phyloP scores from a whole-genome alignment of 2,329 filamentous ascomycete species.

The Sclerotinia glacialis region DNA sequence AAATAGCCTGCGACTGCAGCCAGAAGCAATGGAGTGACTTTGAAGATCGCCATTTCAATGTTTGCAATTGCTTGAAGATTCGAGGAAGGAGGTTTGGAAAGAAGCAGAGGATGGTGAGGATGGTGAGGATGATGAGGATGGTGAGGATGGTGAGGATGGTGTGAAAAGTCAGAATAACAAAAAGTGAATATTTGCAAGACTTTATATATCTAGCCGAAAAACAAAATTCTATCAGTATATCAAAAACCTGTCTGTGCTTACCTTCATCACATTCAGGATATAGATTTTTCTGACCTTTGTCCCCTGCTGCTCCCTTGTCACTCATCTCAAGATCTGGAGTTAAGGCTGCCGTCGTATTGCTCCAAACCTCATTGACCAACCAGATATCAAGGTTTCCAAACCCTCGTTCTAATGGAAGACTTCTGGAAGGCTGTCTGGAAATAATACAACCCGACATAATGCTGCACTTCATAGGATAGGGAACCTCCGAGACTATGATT shows the following conservation, averaged over 20 bases:
- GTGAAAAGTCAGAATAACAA: background rate
- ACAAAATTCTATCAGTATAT: background rate
- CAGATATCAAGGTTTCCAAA: too few relatives aligned
- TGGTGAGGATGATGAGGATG: background rate
- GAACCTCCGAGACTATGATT: background rate
- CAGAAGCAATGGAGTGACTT: background rate
- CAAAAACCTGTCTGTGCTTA: background rate
- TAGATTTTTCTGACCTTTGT: background rate
- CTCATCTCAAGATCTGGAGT: background rate
- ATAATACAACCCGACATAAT: background rate
- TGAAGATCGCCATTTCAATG: conserved; percentile 1
- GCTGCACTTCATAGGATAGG: background rate
- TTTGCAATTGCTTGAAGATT: too few relatives aligned
- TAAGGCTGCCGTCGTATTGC: background rate
- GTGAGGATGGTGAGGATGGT: background rate
- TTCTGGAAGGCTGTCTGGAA: conserved; percentile 1
- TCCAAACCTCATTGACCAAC: background rate
- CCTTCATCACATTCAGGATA: background rate
- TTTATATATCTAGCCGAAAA: background rate
- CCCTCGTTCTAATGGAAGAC: background rate
- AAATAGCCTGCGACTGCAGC: background rate
- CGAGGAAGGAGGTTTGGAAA: background rate
- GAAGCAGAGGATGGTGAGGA: background rate
- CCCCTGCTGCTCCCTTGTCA: background rate
- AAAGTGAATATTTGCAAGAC: background rate